Evolutionary conservation across 1,284 basidiomycete genomes (phyloP).

Genomic region (Chiua sp.): DNA sequence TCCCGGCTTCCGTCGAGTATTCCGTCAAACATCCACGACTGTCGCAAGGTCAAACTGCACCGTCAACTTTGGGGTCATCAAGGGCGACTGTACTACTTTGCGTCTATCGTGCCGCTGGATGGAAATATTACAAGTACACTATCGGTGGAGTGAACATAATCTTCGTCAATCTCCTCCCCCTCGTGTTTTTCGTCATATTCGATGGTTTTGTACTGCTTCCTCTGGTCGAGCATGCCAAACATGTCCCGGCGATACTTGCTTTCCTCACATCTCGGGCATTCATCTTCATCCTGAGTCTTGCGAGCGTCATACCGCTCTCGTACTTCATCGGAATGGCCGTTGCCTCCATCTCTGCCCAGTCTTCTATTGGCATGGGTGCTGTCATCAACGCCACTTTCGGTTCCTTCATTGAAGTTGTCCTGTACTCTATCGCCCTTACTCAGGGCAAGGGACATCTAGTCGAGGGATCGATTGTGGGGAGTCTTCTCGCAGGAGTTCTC

Average conservation of each 20-base stretch:
- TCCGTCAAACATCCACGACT: constrained; percentile 64
- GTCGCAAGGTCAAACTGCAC: constrained; percentile 74
- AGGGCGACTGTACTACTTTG: constrained; percentile 91
- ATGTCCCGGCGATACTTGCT: constrained; percentile 70
- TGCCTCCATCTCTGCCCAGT: constrained; percentile 97
- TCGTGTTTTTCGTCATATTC: constrained; percentile 96
- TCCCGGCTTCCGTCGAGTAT: constrained; percentile 40
- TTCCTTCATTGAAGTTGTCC: constrained; percentile 96
- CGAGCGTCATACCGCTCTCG: constrained; percentile 95
- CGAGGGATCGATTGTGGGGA: constrained; percentile 96
- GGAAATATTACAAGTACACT: constrained; percentile 99
- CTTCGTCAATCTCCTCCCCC: constrained; percentile 94
- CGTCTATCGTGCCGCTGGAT: constrained; percentile 91
- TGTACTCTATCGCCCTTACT: constrained; percentile 90
- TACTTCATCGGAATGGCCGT: constrained; percentile 99
- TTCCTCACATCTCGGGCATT: constrained; percentile 78
- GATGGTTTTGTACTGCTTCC: constrained; percentile 89
- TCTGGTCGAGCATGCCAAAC: constrained; percentile 64
- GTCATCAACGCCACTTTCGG: constrained; percentile 99
- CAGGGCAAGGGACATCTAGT: constrained; percentile 93
- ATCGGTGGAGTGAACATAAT: constrained; percentile 98
- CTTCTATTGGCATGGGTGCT: constrained; percentile 98
- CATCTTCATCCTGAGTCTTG: constrained; percentile 87
- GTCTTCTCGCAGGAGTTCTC: constrained; percentile 93
- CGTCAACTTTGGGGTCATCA: constrained; percentile 68